A percentile compares a stretch with the other conserved stretches of the same genome.
These are phyloP conservation scores for Cochlearia excelsa DNA, from an alignment of 345 rosid genomes.

Conservation along the genomic window DNA sequence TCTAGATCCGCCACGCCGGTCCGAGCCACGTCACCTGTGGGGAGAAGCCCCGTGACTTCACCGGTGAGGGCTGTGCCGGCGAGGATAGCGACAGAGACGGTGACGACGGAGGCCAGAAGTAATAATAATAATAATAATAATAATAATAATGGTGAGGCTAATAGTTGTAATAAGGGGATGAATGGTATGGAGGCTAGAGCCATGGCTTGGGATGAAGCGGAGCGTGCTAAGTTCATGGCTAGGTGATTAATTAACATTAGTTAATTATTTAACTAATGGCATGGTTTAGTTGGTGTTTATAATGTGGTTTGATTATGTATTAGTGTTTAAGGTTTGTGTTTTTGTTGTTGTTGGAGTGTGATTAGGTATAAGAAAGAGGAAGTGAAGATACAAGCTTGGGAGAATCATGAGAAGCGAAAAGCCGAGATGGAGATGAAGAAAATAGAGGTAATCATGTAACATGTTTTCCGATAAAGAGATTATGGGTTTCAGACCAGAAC, in stretches of 20 bases:
- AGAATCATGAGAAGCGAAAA: conserved; percentile 89
- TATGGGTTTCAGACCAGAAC: too few relatives aligned
- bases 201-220: conserved; percentile 89
- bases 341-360: background rate
- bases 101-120: conserved; percentile 15
- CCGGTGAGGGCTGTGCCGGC: conserved; percentile 52
- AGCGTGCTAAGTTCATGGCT: conserved; percentile 86
- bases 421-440: conserved; percentile 94
- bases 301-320: background rate
- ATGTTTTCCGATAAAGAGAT: too few relatives aligned
- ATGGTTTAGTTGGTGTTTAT: background rate
- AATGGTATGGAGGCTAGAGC: conserved; percentile 70
- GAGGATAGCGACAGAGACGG: conserved; percentile 15
- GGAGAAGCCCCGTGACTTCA: conserved; percentile 74
- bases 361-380: conserved; percentile 86
- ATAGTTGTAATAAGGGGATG: conserved; percentile 29
- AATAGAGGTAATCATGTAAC: conserved; percentile 57
- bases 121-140: background rate
- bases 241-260: conserved; percentile 45
- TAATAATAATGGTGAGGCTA: conserved; percentile 16
- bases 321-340: conserved; percentile 10
- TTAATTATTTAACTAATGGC: background rate
- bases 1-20: conserved; percentile 84
- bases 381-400: conserved; percentile 96
- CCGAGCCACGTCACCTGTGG: conserved; percentile 69